Evolutionary conservation across 139 green algal species (phyloP), one percentile per base, ranked within the genome.

Genomic region (Chlamydomonas sphaeroides): DNA sequence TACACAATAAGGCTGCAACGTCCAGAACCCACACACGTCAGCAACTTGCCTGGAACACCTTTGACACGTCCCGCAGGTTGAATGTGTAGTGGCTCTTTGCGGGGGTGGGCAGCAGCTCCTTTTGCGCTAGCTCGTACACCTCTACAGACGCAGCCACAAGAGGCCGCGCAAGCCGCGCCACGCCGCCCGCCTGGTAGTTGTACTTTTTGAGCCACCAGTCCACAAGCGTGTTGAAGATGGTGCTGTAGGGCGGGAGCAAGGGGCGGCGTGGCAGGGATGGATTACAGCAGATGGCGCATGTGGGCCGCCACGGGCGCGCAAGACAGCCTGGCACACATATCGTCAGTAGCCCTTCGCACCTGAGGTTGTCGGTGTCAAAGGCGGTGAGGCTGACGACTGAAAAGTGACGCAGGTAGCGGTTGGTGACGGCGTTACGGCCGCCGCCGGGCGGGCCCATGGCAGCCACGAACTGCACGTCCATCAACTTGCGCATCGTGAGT

Each of bases 31-130:
- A 8, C 8, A 88, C 30, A n/a, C n/a, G n/a, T n/a, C 28, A 36
- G 2, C 33, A 8, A 5, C 86, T 48, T 32, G 86, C 91, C 84
- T 95, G 88, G 80, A 95, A 91, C 59, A 95, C 91, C 86, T 95
- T 95, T 80, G 88, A 92, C 42, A 94, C 83, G 76, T 95, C 92
- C 17, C 92, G 79, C 68, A 95, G 90, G 87, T 94, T 95, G 89
- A 95, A 95, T 25, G 92, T 95, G 87, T 95, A 95, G 84, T 95
- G 92, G 68, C 65, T 87, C 89, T 95, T 95, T 59, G 87, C 75
- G 76, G 92, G 92, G 56, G 92, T 95, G 65, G 90, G 90, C 65
- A 93, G 88, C 70, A 96, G 89, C 83, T 95, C 80, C 69, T n/a
- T 67, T 56, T 91, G 87, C 35, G 93, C 89, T 62, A 75, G 78